A percentile compares a stretch with the other conserved stretches of the same genome.
Conservation (phyloP, 2,329 filamentous ascomycete species). For the Ambrosiella xylebori region DNA sequence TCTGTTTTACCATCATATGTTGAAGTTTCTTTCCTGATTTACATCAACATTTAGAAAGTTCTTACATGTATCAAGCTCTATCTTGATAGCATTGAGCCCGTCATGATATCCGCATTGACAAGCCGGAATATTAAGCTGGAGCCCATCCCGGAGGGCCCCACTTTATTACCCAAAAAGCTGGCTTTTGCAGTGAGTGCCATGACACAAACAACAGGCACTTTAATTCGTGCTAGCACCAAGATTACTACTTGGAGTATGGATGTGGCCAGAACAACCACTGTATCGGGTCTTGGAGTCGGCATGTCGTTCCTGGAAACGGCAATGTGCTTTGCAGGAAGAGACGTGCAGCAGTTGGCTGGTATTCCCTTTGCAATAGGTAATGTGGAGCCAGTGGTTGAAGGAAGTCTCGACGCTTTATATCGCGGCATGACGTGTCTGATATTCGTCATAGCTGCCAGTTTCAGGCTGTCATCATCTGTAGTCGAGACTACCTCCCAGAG, state of each 20-base stretch:
- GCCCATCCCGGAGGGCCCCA: constrained; percentile 17
- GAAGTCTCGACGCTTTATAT: constrained; percentile 38
- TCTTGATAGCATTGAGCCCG: background rate
- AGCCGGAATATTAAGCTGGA: background rate
- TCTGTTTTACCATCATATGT: too few relatives aligned
- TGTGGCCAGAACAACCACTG: constrained; percentile 36
- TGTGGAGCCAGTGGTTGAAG: constrained; percentile 38
- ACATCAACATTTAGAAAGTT: too few relatives aligned
- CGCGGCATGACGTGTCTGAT: constrained; percentile 39
- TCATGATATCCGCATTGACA: background rate
- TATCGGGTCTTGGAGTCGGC: constrained; percentile 40
- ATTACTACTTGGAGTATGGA: constrained; percentile 34
- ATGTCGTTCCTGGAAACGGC: constrained; percentile 37
- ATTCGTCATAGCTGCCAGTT: constrained; percentile 44
- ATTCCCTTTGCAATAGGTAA: constrained; percentile 23
- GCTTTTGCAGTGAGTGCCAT: constrained; percentile 43
- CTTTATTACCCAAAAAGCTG: constrained; percentile 39
- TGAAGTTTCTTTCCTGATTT: too few relatives aligned
- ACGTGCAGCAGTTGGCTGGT: constrained; percentile 19
- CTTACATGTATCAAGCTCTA: background rate
- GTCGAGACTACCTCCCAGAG: constrained; percentile 37
- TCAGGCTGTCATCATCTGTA: constrained; percentile 38
- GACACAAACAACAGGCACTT: constrained; percentile 41
- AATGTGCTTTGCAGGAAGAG: constrained; percentile 33
- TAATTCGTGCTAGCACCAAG: constrained; percentile 35